phyloP scores from a whole-genome alignment of 2,329 filamentous ascomycete species.

The Fusarium aywerte region DNA sequence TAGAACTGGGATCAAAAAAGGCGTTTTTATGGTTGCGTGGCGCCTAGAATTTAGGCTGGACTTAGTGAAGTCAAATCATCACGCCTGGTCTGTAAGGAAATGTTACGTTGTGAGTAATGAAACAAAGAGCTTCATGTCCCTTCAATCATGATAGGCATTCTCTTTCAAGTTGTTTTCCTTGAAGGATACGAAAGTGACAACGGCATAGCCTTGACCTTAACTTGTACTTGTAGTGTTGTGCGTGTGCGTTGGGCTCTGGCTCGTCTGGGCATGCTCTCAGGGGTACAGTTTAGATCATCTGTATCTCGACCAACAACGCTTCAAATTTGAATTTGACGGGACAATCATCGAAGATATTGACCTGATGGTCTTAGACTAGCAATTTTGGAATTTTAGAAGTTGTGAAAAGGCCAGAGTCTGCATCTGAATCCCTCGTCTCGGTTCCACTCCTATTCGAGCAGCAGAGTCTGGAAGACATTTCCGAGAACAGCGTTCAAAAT shows the following conservation, averaged over 20 bases:
- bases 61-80: background rate
- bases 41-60: too few species aligned
- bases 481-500: background rate
- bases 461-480: background rate
- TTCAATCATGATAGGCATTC: background rate
- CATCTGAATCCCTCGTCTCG: background rate
- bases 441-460: background rate
- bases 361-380: fast-evolving
- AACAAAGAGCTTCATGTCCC: background rate
- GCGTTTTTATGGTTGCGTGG: too few species aligned
- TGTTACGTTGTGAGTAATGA: background rate
- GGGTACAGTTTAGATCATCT: background rate
- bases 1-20: too few species aligned
- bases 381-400: background rate
- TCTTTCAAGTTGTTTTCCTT: too few species aligned
- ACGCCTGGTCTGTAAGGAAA: background rate
- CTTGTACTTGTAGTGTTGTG: fast-evolving
- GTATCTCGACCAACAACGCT: background rate
- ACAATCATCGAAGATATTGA: fast-evolving
- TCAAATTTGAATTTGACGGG: background rate
- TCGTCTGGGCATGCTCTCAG: background rate
- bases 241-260: too few species aligned
- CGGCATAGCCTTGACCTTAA: fast-evolving
- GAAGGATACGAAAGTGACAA: fast-evolving
- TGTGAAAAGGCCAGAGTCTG: fast-evolving